phyloP scores from a whole-genome alignment of 2,329 filamentous ascomycete species.

The Aspergillus eucalypticola region DNA sequence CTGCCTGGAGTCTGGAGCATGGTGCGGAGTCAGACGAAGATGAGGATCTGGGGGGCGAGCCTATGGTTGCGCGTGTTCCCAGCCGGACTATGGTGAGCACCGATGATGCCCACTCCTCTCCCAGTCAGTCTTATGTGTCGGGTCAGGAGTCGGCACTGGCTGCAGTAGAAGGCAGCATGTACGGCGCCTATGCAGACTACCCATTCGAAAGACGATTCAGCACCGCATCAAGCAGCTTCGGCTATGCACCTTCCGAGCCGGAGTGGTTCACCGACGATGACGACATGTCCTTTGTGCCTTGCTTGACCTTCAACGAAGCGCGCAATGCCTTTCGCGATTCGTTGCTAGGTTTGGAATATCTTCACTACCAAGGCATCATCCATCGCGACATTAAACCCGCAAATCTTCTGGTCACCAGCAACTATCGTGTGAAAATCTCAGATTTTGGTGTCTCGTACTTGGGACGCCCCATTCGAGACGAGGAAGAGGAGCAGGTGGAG shows the following conservation, averaged over 20 bases:
- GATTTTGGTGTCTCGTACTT: constrained; percentile 99
- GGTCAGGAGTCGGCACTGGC: constrained; percentile 39
- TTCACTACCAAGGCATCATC: constrained; percentile 83
- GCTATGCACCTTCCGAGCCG: constrained; percentile 46
- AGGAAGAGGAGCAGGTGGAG: constrained; percentile 73
- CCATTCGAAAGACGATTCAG: constrained; percentile 73
- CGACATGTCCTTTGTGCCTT: constrained; percentile 89
- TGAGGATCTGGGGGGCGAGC: constrained; percentile 41
- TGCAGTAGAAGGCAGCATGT: constrained; percentile 77
- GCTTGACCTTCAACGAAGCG: constrained; percentile 82
- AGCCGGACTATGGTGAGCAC: constrained; percentile 39
- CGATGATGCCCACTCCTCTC: constrained; percentile 57
- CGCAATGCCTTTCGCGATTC: constrained; percentile 88
- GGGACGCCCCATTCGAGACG: constrained; percentile 80
- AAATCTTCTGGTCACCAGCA: constrained; percentile 83
- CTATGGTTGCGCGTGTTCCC: constrained; percentile 34
- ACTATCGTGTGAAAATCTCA: constrained; percentile 91
- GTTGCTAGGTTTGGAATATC: constrained; percentile 86
- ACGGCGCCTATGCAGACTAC: constrained; percentile 66
- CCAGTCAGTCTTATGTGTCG: constrained; percentile 54
- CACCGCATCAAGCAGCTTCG: constrained; percentile 67
- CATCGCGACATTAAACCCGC: constrained; percentile 86
- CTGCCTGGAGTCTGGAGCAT: constrained; percentile 83
- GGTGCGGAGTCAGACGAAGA: constrained; percentile 59
- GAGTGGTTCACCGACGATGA: constrained; percentile 61